Conservation (phyloP, 768 basidiomycete genomes). For the Naganishia onofrii region DNA sequence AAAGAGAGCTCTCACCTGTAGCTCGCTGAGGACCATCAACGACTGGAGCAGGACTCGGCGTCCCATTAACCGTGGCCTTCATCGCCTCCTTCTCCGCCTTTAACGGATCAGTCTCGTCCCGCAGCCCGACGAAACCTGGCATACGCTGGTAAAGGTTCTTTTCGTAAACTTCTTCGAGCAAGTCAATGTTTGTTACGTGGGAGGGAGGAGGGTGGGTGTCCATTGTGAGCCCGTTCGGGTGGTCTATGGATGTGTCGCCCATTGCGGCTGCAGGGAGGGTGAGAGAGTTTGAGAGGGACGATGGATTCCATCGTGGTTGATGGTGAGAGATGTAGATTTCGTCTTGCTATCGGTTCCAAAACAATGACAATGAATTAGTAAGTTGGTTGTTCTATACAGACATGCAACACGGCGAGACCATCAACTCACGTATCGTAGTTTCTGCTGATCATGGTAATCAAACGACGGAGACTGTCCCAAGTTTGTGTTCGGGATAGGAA, state of each 20-base stretch:
- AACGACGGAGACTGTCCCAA: constrained; percentile 46
- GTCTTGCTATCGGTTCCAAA: constrained; percentile 34
- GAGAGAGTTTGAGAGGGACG: constrained; percentile 23
- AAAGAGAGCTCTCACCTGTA: constrained; percentile 16
- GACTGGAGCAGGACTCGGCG: not conserved
- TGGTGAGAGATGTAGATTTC: constrained; percentile 50
- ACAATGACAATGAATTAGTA: not conserved
- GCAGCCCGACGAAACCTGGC: not conserved
- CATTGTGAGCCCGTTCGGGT: not conserved
- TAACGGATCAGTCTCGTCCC: constrained; percentile 25
- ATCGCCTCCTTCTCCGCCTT: constrained; percentile 12
- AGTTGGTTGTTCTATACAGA: not conserved
- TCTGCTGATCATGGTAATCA: constrained; percentile 51
- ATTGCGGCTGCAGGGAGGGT: constrained; percentile 10
- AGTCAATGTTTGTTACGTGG: constrained; percentile 14
- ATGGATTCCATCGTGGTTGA: constrained; percentile 37
- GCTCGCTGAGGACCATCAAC: constrained; percentile 13
- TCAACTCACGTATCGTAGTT: constrained; percentile 41
- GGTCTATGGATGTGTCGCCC: not conserved
- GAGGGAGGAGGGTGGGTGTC: not conserved
- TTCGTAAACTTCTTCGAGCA: constrained; percentile 23
- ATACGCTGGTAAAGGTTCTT: constrained; percentile 12
- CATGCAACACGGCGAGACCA: no score
- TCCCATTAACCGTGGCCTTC: constrained; percentile 2
- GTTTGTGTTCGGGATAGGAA: constrained; percentile 31